Base-by-base conservation (phyloP, 495 filamentous ascomycete species). In the Ramalina intermedia region DNA sequence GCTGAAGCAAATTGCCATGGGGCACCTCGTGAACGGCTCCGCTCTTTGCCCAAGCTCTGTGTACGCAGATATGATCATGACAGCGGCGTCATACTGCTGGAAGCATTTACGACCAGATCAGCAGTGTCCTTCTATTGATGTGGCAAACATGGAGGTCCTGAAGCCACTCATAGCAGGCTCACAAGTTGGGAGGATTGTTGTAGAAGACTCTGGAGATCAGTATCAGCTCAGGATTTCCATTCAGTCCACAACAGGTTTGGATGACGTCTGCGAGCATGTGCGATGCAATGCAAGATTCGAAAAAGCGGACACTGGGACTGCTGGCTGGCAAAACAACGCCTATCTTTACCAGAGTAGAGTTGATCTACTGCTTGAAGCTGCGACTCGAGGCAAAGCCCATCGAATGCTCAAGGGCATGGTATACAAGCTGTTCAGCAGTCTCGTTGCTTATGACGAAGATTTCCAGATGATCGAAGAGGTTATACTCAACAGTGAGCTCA, bases 21-120 rank as follows among this genome's bases (percentile, higher is more conserved):
- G 75, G 85, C 21, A 84, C 53, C 66, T 78, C 23, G 75, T 84
- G 47, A 73, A 77, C 12, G 50, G 43, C 11, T n/a, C 29, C 1
- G 50, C 29, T 2, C 41, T 52, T 41, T 45, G 41, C 9, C 42
- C 50, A 29, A 18, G 71, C 63, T 77, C 81, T 2, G 63, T 88
- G 1, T 87, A 86, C 50, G 82, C 78, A 24, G 85, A 90, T 60
- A 85, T 87, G 68, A 82, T 81, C 14, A 72, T 85, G 51, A 87
- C 84, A 0, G 63, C 85, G 37, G 79, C 71, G 49, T 74, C 87
- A 18, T 86, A 84, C 53, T 66, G 79, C 24, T 74, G 82, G 43
- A 72, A 76, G 48, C 67, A 77, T 37, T 61, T 76, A 45, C 69
- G 73, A 27, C 74, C 75, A 2, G 69, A 74, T 9, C 58, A 61